A percentile compares a stretch with the other conserved stretches of the same genome.
These are phyloP conservation scores for Pichia californica DNA, from an alignment of 805 yeast genomes.

Conservation along the genomic window DNA sequence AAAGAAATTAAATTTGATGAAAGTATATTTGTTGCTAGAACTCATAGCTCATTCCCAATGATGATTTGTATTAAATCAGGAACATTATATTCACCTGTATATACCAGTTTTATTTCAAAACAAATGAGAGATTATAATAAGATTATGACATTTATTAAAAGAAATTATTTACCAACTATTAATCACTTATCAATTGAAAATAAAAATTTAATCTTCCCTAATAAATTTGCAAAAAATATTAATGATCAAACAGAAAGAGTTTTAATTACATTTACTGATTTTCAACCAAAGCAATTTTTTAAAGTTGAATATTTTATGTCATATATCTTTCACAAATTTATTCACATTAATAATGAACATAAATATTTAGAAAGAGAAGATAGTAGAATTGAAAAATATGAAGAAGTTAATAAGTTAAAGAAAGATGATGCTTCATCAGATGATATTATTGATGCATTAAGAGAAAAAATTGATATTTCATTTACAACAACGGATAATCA, in stretches of 20 bases:
- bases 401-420: constrained; percentile 38
- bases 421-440: constrained; percentile 36
- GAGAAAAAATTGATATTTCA: constrained; percentile 43
- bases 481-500: constrained; percentile 26
- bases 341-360: constrained; percentile 30
- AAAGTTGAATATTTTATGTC: constrained; percentile 28
- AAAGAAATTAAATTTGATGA: constrained; percentile 32
- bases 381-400: constrained; percentile 32
- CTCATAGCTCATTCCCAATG: constrained; percentile 57
- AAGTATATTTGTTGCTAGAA: constrained; percentile 42
- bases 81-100: constrained; percentile 44
- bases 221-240: constrained; percentile 13
- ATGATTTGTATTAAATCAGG: constrained; percentile 54
- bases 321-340: constrained; percentile 41
- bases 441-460: constrained; percentile 42
- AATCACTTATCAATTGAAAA: constrained; percentile 43
- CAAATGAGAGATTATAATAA: constrained; percentile 48
- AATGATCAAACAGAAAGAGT: constrained; percentile 37
- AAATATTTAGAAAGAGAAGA: constrained; percentile 31
- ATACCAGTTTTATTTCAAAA: constrained; percentile 55
- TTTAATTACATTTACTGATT: constrained; percentile 42
- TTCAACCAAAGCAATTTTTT: constrained; percentile 25
- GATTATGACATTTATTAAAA: constrained; percentile 44
- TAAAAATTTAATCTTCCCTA: constrained; percentile 33
- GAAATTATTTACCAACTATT: constrained; percentile 45